Conservation (phyloP, 371 early-diverging fungal genomes). For the Smittium culicis region DNA sequence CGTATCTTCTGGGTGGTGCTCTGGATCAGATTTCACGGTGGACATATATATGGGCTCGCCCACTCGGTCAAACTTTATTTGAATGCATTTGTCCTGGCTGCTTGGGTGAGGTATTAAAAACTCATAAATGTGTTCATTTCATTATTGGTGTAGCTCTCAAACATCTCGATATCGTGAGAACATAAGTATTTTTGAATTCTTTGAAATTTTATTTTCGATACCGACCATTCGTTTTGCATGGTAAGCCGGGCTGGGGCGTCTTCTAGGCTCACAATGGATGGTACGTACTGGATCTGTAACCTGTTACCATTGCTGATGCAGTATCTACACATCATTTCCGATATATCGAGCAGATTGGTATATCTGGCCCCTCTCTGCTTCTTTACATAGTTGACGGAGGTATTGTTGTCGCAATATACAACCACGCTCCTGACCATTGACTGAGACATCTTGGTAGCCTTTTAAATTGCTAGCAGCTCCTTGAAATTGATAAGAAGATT, state of each 20-base stretch:
- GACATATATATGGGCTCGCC: slow-evolving; percentile 2
- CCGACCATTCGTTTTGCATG: background rate
- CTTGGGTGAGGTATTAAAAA: background rate
- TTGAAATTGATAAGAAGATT: background rate
- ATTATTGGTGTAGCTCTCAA: background rate
- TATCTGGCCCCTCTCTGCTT: background rate
- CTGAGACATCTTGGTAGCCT: background rate
- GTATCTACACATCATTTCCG: background rate
- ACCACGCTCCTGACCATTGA: background rate
- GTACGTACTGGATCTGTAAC: background rate
- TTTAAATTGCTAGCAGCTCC: background rate
- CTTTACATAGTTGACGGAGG: background rate
- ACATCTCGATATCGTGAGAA: background rate
- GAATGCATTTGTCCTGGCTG: background rate
- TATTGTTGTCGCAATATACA: background rate
- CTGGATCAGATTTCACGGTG: background rate
- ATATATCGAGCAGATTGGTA: background rate
- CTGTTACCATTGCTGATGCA: background rate
- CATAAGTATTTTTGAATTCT: background rate
- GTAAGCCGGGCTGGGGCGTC: background rate
- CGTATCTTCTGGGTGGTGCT: background rate
- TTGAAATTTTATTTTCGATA: background rate
- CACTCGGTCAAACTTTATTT: background rate
- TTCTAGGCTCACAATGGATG: background rate
- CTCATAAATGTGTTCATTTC: background rate